Base-by-base conservation (phyloP, 2,329 filamentous ascomycete species). In the Scopulariopsis brevicaulis region DNA sequence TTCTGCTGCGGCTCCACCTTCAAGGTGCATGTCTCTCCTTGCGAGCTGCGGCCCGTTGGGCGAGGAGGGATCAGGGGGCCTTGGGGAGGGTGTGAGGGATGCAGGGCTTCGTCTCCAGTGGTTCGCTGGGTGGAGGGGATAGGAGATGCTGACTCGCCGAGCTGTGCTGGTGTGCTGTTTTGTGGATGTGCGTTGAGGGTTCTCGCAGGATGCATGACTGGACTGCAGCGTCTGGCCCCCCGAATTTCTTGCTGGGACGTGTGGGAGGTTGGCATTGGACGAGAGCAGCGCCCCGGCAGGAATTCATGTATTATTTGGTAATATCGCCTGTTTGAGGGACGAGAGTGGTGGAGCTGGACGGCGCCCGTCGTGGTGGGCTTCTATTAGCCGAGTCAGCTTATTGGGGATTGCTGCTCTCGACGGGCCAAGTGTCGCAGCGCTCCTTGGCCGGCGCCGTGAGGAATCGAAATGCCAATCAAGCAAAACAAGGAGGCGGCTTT, bases 151-250 rank as follows among this genome's bases (percentile, higher is more conserved):
- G 28, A 55, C 54, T 55, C 54, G 54, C 12, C 54, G 37, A 55
- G 35, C 25, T 55, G 54, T 55, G 25, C 37, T 37, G 46, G 25
- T 55, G 25, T 32, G 35, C 32, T 40, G 20, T 14, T n/a, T 14
- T 15, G 35, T 54, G 52, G 25, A 35, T 22, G 43, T 3, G 37
- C 15, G 2, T n/a, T 46, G 24, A 46, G 54, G 35, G 37, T 55
- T 35, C 37, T 48, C 46, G 54, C 54, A 55, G 54, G 25, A 55
- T 55, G 54, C 54, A 55, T 37, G 54, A 46, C 35, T 37, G 46
- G 54, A 55, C 46, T 55, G 40, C 35, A 55, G 37, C 46, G 46
- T 50, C 46, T 22, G 20, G 46, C 22, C 22, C 43, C 22, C n/a
- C 15, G n/a, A 10, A 50, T 46, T 46, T 46, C 14, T 32, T 4